Conservation (phyloP, 2,329 filamentous ascomycete species). For the Cladophialophora exuberans region DNA sequence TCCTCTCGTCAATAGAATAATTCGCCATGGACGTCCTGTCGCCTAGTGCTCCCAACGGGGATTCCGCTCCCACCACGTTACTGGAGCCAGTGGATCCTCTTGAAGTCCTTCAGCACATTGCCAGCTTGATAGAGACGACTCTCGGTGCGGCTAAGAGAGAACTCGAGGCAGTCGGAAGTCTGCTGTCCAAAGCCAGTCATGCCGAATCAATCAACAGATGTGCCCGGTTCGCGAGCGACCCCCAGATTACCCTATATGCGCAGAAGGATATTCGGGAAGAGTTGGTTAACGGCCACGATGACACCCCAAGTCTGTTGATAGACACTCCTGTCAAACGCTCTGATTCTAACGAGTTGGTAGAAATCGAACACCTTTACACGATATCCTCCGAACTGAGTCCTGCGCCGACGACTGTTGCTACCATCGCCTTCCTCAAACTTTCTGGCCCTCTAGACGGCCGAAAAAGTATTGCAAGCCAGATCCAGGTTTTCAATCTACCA, state of each 20-base stretch:
- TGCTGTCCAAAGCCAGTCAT: conserved; percentile 73
- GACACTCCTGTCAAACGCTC: conserved; percentile 34
- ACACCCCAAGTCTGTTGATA: conserved; percentile 34
- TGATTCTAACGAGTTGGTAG: conserved; percentile 17
- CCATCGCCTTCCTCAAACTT: conserved; percentile 86
- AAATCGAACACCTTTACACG: conserved; percentile 68
- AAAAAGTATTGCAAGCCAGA: conserved; percentile 80
- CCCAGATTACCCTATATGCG: conserved; percentile 82
- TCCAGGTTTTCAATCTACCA: conserved; percentile 91
- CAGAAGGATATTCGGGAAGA: conserved; percentile 68
- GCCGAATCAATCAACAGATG: conserved; percentile 85
- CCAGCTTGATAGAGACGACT: conserved; percentile 70
- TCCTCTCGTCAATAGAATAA: conserved; percentile 7
- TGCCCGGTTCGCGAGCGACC: conserved; percentile 84
- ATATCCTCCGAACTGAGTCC: conserved; percentile 81
- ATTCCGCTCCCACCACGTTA: conserved; percentile 10
- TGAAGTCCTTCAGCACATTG: conserved; percentile 72
- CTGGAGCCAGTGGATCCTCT: conserved; percentile 61
- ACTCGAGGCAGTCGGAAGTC: conserved; percentile 77
- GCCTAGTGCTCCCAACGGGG: conserved; percentile 30
- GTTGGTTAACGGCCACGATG: conserved; percentile 35
- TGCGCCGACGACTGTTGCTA: conserved; percentile 77
- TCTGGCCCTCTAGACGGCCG: conserved; percentile 83
- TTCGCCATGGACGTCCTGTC: conserved; percentile 32
- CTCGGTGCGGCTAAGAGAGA: conserved; percentile 77